Base-by-base conservation (phyloP, 805 yeast species). In the Wickerhamomyces tratensis region DNA sequence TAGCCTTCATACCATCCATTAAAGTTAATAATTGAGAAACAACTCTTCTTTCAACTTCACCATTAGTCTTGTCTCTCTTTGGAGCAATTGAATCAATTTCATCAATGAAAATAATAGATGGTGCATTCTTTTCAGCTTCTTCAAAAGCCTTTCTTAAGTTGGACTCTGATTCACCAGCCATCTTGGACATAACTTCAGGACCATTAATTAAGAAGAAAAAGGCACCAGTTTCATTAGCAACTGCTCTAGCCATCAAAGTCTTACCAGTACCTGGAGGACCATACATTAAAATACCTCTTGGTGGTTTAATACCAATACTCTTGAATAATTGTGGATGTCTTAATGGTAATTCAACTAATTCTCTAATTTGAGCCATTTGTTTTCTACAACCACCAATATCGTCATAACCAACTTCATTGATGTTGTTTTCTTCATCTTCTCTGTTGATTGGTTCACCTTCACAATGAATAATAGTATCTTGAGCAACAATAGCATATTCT, bases 241-340 rank as follows among this genome's bases (percentile, higher is more conserved):
- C 98, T n/a, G 98, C 98, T 64, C 98, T 82, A 2, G 98, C 98
- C 96, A 93, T 88, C 53, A 93, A 74, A 31, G 98, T 93, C 69
- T 93, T 93, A 85, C 98, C 98, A 13, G 98, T 93, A 78, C 98
- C 98, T 33, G 98, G 98, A 40, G 98, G 98, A 59, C 98, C 98
- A 64, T 85, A 93, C 95, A 86, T 86, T 59, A 93, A 76, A 47
- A 93, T 88, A 72, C 98, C 98, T 65, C 87, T 86, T 51, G 98
- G 98, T 37, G 98, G 98, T 65, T 93, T 93, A 63, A 93, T 93
- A 77, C 98, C 98, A 59, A 93, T 91, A 35, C 94, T 81, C 71
- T 93, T 93, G 76, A 93, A 93, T 57, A 93, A 76, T 68, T 93
- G 98, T 41, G 98, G 98, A 65, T 93, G 98, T 71, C 98, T 85